Base-by-base conservation (phyloP, 345 rosid genomes). In the Eutrema japonicum region DNA sequence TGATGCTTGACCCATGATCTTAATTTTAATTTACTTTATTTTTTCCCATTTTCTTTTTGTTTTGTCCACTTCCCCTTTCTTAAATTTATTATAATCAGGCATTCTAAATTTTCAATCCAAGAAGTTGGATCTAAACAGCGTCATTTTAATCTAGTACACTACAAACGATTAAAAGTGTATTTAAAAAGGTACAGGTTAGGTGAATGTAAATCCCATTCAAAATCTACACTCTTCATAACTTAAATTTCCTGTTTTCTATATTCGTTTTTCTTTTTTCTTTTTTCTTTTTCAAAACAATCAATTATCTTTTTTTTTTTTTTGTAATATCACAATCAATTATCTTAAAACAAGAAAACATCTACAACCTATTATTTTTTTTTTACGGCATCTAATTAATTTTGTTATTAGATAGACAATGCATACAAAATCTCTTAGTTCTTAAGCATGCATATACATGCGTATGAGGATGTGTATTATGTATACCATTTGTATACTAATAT, bases 1-100 rank as follows among this genome's bases (percentile, higher is more conserved):
- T 71, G 72, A 77, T 71, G 80, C 76, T 38, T 64, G 66, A 55
- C 79, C 75, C 76, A 76, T 76, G 47, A 77, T 64, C 72, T 70
- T 77, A 56, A 64, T 55, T 64, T 70, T 63, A 63, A n/a, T 55
- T 49, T 73, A 54, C 49, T 48, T 48, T 47, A 26, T 53, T 42
- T 10, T 40, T 55, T 36, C 11, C 41, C 52, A 16, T 16, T 54
- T 32, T 72, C 40, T 45, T 55, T 73, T 65, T 74, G 36, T 66
- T 74, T 58, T 74, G 60, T 57, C 46, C 45, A 57, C 13, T 56
- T 57, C 32, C 29, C 66, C 49, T 58, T 59, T 47, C 60, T 66
- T 57, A 54, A 7, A 33, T 64, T 35, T 46, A 13, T 35, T 46
- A 13, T 33, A 13, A 55, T 55, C 60, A 55, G 32, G 32, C 4